Evolutionary conservation across 805 yeast genomes (phyloP), one percentile per base, ranked within the genome.

Genomic region (Metschnikowia continentalis): DNA sequence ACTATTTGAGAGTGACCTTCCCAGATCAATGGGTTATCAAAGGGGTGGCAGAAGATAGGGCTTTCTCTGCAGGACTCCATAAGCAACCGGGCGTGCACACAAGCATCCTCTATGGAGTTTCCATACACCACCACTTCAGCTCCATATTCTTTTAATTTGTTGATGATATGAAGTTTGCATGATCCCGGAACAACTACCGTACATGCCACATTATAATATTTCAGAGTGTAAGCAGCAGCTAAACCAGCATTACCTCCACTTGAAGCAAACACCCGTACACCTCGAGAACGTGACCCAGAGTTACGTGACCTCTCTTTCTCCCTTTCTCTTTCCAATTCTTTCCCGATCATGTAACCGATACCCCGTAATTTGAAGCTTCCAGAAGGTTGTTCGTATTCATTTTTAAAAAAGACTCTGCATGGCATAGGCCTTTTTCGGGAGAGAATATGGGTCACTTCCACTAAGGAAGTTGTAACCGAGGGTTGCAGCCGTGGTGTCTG

Each of bases 141-240:
- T 8, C 84, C 83, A 26, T 73, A 70, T 8, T 60, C 63, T 42
- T 65, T 62, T 39, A 84, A 74, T 54, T 76, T 74, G 10, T 69
- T 68, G 6, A 71, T 63, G 66, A 83, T 80, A 26, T 71, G 67
- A 2, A 58, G 59, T 48, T 76, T 75, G 10, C 88, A 74, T 3
- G 71, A 63, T 0, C 59, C 63, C 1, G 90, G 90, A 1, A 85
- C 79, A 0, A 81, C 86, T 2, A 85, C 88, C 0, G 86, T 81
- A 57, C 85, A 80, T n/a, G 61, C 57, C 1, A 62, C 75, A 50
- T 50, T 64, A 57, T 62, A 70, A 61, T 48, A 66, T 45, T 52
- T 55, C 2, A 80, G 72, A 33, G 80, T 71, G 43, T 71, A 71
- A 0, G 82, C 80, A 6, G 82, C 83, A 5, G 83, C 84, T 48